Conservation (phyloP, 495 filamentous ascomycete genomes). For the Hamigera avellanea region DNA sequence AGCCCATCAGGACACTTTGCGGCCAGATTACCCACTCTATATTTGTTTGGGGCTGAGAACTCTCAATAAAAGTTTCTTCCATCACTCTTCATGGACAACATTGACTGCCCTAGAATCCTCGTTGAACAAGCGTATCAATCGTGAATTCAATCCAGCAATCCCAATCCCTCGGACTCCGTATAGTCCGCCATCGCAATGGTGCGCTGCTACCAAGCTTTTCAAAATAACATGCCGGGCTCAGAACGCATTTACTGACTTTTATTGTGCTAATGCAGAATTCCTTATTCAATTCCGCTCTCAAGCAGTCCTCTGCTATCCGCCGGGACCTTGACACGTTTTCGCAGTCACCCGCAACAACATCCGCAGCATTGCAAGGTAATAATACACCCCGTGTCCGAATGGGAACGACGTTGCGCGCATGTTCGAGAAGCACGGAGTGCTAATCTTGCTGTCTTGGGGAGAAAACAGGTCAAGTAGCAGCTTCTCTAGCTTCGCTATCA, state of each 20-base stretch:
- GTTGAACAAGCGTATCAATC: no score
- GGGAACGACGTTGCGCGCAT: no score
- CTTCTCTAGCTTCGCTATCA: constrained; percentile 76
- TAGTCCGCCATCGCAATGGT: constrained; percentile 7
- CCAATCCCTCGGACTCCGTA: no score
- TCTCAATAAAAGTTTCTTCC: no score
- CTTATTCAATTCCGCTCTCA: constrained; percentile 89
- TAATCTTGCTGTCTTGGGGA: neutral
- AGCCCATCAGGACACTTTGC: no score
- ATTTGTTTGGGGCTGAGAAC: no score
- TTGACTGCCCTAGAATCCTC: no score
- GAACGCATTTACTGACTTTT: neutral
- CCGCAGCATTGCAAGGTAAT: constrained; percentile 53
- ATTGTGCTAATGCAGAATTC: constrained; percentile 48
- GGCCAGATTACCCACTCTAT: no score
- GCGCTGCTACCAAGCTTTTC: constrained; percentile 5
- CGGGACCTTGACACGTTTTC: constrained; percentile 69
- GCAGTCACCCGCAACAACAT: constrained; percentile 47
- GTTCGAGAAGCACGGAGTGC: no score
- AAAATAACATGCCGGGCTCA: no score
- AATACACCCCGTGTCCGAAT: neutral
- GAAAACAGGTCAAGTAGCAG: constrained; percentile 59
- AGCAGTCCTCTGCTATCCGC: constrained; percentile 80
- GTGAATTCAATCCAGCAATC: no score
- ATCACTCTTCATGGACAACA: no score